Base-by-base conservation (phyloP, 257 asterid genomes). In the Solanum okadae region DNA sequence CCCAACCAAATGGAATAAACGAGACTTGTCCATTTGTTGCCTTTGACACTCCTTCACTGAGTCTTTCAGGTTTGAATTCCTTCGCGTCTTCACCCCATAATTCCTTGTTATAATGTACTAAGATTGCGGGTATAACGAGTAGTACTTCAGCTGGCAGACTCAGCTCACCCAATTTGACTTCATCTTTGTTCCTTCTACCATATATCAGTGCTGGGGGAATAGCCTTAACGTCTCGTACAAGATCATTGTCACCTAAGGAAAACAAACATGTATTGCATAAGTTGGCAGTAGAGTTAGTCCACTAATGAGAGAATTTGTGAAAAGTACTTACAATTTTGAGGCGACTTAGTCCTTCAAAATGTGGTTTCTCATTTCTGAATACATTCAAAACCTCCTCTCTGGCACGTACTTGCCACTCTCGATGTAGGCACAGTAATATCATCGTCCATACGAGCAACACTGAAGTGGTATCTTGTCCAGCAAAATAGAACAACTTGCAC, bases 401-500 rank as follows among this genome's bases (percentile, higher is more conserved):
- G 18, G 91, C 92, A 8, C 86, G 35, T 1, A 16, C 67, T 78
- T 93, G 96, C 93, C 94, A 93, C 88, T 73, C 29, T 1, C 27
- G 82, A 34, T 73, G 82, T 22, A 18, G 8, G 9, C 82, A 8
- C n/a, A 94, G 63, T 13, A 92, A 84, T 87, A 94, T 81, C 91
- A 92, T 12, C 5, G 96, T 89, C 98, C 98, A 94, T 2, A 91
- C 91, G 20, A 94, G 93, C 86, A 93, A 86, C n/a, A 72, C 61
- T 0, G 96, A 91, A 9, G 95, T 93, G 10, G 94, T 94, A 31
- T 94, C 96, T 72, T 94, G 94, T 4, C 95, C 95, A 14, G 93
- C 93, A 78, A 91, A 90, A 83, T 92, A 91, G 83, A 93, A 92
- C 22, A 92, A 83, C 85, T 89, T 93, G 92, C 94, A 93, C 83